phyloP scores from a whole-genome alignment of 805 yeast species.

The Starmerella stellata region DNA sequence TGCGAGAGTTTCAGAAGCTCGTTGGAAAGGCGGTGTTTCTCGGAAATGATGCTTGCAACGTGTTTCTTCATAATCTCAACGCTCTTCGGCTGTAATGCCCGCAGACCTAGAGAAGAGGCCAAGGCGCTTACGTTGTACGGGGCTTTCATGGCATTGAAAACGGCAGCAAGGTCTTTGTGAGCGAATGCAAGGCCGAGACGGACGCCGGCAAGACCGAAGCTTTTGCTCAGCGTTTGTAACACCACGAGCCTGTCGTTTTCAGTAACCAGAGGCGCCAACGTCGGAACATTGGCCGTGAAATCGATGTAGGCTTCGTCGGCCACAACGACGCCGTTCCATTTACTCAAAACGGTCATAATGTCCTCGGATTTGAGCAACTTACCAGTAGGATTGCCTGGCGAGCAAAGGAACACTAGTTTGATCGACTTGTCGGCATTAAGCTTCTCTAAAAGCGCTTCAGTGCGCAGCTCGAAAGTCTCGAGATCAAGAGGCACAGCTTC shows the following conservation, averaged over 20 bases:
- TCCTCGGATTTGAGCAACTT: slow-evolving; percentile 34
- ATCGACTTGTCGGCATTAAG: slow-evolving; percentile 41
- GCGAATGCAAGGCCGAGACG: slow-evolving; percentile 72
- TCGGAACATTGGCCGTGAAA: slow-evolving; percentile 43
- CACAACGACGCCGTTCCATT: slow-evolving; percentile 62
- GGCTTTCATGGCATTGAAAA: slow-evolving; percentile 80
- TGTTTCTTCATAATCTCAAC: slow-evolving; percentile 39
- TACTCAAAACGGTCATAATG: slow-evolving; percentile 31
- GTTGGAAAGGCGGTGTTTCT: slow-evolving; percentile 38
- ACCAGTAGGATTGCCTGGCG: slow-evolving; percentile 96
- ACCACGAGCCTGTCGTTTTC: slow-evolving; percentile 69
- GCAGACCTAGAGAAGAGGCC: slow-evolving; percentile 54
- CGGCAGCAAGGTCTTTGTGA: slow-evolving; percentile 37
- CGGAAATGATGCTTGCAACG: slow-evolving; percentile 33
- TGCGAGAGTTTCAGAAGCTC: slow-evolving; percentile 40
- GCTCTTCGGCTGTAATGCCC: slow-evolving; percentile 49
- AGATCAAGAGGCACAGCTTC: slow-evolving; percentile 56
- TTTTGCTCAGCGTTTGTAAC: slow-evolving; percentile 79
- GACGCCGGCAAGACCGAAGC: slow-evolving; percentile 92
- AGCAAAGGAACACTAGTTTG: slow-evolving; percentile 66
- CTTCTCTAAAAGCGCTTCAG: slow-evolving; percentile 34
- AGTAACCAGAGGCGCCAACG: slow-evolving; percentile 62
- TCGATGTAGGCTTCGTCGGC: slow-evolving; percentile 94
- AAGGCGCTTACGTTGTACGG: slow-evolving; percentile 83
- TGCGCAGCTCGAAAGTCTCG: slow-evolving; percentile 37